These are phyloP conservation scores for Epithele typhae DNA, from an alignment of 768 basidiomycete genomes.

Conservation along the genomic window DNA sequence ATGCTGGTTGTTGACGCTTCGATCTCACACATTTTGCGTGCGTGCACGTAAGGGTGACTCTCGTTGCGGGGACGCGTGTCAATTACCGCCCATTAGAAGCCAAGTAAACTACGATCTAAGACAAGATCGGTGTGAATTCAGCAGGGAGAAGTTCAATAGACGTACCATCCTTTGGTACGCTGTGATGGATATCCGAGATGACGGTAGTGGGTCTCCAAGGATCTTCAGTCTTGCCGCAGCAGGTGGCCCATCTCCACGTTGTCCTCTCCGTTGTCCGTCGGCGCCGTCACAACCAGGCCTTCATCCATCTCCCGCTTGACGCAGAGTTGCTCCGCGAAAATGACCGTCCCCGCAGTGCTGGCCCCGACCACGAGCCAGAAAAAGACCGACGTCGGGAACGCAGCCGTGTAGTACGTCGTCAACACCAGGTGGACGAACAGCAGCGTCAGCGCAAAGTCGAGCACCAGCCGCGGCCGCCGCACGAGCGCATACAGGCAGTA, in stretches of 20 bases:
- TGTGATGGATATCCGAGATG: not conserved
- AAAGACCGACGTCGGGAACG: constrained; percentile 84
- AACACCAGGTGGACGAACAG: constrained; percentile 89
- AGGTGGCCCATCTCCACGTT: constrained; percentile 46
- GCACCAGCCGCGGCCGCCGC: constrained; percentile 87
- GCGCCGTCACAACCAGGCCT: constrained; percentile 52
- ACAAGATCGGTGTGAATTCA: not conserved
- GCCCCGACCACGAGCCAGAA: constrained; percentile 82
- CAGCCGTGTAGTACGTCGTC: constrained; percentile 86
- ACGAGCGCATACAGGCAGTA: constrained; percentile 85
- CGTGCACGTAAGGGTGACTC: no score
- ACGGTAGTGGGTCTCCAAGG: not conserved
- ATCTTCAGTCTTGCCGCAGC: constrained; percentile 40
- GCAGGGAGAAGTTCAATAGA: not conserved
- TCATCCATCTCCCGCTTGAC: constrained; percentile 88
- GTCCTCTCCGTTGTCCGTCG: constrained; percentile 44
- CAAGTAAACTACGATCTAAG: not conserved
- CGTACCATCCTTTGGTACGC: no score
- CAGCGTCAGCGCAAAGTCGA: constrained; percentile 91
- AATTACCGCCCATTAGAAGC: not conserved
- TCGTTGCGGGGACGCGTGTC: no score
- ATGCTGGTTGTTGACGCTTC: no score
- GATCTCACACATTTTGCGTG: no score
- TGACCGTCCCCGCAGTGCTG: constrained; percentile 69
- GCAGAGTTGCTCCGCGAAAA: constrained; percentile 88